phyloP scores from a whole-genome alignment of 306 rosid genomes.

The Oemleria cerasiformis region DNA sequence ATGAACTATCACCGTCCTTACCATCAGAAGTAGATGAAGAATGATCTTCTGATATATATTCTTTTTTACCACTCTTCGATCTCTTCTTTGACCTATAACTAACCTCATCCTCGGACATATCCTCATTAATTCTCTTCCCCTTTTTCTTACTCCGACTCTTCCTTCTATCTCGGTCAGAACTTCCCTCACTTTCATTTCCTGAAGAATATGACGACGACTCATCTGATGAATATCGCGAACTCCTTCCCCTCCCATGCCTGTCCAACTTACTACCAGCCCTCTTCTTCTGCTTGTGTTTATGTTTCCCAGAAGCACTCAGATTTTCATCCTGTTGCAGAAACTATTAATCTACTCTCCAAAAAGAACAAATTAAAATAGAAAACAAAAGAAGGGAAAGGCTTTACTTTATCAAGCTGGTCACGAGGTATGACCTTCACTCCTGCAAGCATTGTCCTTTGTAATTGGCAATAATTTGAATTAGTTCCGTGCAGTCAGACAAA shows the following conservation, averaged over 20 bases:
- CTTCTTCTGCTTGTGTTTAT: constrained; percentile 29
- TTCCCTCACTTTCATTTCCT: constrained; percentile 41
- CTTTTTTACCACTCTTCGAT: constrained; percentile 30
- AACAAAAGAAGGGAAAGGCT: neutral
- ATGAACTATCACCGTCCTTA: constrained; percentile 14
- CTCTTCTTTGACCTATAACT: constrained; percentile 30
- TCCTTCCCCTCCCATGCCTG: constrained; percentile 39
- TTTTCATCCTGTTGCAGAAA: constrained; percentile 24
- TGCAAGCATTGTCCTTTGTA: constrained; percentile 30
- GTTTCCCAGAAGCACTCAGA: constrained; percentile 29
- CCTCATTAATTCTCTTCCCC: constrained; percentile 33
- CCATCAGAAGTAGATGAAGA: constrained; percentile 26
- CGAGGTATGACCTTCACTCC: constrained; percentile 51
- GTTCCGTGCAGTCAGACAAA: neutral
- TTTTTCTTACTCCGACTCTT: constrained; percentile 35
- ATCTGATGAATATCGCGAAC: constrained; percentile 62
- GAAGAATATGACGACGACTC: constrained; percentile 44
- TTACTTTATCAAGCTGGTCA: constrained; percentile 36
- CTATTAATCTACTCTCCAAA: neutral
- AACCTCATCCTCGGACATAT: constrained; percentile 28
- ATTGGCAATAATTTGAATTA: neutral
- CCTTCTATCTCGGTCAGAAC: constrained; percentile 29
- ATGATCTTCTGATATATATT: constrained; percentile 39
- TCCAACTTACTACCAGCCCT: constrained; percentile 32
- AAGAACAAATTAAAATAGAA: neutral